Percentiles rank a stretch among this genome's conserved stretches.
Evolutionary conservation across 352 stramenopile species (phyloP).

Genomic region (Phytophthora idaei): DNA sequence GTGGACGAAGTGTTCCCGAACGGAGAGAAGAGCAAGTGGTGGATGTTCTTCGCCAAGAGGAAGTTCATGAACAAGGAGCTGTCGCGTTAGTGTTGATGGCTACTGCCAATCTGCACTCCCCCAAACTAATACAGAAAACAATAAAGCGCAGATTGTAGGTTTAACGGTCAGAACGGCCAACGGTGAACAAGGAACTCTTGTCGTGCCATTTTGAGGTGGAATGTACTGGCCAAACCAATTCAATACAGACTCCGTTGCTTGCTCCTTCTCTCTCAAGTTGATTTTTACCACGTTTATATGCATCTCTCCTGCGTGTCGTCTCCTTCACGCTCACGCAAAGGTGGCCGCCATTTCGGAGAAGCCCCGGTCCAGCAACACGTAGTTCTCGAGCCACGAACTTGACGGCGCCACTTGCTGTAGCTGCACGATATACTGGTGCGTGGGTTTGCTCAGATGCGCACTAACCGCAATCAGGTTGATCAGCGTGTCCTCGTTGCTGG

Average conservation of each 20-base stretch:
- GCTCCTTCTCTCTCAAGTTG: slow-evolving; percentile 17
- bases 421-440: slow-evolving; percentile 78
- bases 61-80: slow-evolving; percentile 96
- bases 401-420: slow-evolving; percentile 76
- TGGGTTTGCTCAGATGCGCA: slow-evolving; percentile 90
- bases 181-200: slow-evolving; percentile 17
- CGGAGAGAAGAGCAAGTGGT: slow-evolving; percentile 93
- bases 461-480: slow-evolving; percentile 94
- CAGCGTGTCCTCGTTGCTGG: slow-evolving; percentile 91
- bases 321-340: slow-evolving; percentile 54
- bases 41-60: slow-evolving; percentile 93
- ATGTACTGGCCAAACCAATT: slow-evolving; percentile 24
- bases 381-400: slow-evolving; percentile 79
- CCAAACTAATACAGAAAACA: slow-evolving; percentile 27
- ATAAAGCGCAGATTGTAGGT: slow-evolving; percentile 16
- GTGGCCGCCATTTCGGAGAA: slow-evolving; percentile 71
- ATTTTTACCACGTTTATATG: slow-evolving; percentile 28
- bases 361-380: slow-evolving; percentile 64
- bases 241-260: slow-evolving; percentile 22
- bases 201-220: slow-evolving; percentile 26
- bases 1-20: slow-evolving; percentile 88
- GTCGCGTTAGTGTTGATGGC: slow-evolving; percentile 39
- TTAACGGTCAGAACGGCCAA: slow-evolving; percentile 8
- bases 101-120: slow-evolving; percentile 1
- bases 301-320: slow-evolving; percentile 14